phyloP scores from a whole-genome alignment of 169 alveolate species.

The Toxoplasma gondii region DNA sequence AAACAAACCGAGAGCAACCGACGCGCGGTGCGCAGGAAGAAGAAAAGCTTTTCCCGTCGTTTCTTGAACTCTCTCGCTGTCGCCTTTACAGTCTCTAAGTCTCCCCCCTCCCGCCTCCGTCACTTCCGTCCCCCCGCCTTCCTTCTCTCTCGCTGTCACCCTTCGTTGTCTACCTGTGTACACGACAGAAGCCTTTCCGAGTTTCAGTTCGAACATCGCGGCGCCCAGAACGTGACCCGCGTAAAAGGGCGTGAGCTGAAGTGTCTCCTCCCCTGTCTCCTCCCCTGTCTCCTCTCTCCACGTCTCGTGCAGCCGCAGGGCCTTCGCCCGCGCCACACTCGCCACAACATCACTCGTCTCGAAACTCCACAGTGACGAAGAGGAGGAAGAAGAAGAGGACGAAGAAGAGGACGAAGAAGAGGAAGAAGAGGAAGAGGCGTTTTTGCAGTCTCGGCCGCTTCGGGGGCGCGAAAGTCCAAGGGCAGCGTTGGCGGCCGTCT shows the following conservation, averaged over 20 bases:
- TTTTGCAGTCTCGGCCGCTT: neutral
- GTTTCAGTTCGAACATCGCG: slow-evolving; percentile 97
- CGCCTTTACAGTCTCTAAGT: too few species aligned
- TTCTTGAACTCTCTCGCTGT: too few species aligned
- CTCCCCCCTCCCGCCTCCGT: too few species aligned
- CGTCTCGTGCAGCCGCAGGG: slow-evolving; percentile 89
- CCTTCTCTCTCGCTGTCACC: too few species aligned
- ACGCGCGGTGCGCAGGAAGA: too few species aligned
- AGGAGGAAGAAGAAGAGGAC: neutral
- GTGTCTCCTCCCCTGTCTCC: slow-evolving; percentile 20
- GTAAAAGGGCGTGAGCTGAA: slow-evolving; percentile 94
- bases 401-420: too few species aligned
- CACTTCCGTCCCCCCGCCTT: too few species aligned
- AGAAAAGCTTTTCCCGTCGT: too few species aligned
- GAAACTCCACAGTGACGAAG: slow-evolving; percentile 83
- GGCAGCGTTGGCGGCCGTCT: neutral
- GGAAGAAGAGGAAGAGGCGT: neutral
- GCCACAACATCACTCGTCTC: slow-evolving; percentile 86
- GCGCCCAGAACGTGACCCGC: slow-evolving; percentile 99
- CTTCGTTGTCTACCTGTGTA: slow-evolving; percentile 92
- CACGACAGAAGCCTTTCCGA: slow-evolving; percentile 75
- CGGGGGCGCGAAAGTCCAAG: neutral
- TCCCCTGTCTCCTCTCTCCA: slow-evolving; percentile 52
- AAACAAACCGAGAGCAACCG: too few species aligned
- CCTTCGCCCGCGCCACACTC: slow-evolving; percentile 84